Evolutionary conservation across 441 rosid species (phyloP).

Genomic region (Theobroma grandiflorum): DNA sequence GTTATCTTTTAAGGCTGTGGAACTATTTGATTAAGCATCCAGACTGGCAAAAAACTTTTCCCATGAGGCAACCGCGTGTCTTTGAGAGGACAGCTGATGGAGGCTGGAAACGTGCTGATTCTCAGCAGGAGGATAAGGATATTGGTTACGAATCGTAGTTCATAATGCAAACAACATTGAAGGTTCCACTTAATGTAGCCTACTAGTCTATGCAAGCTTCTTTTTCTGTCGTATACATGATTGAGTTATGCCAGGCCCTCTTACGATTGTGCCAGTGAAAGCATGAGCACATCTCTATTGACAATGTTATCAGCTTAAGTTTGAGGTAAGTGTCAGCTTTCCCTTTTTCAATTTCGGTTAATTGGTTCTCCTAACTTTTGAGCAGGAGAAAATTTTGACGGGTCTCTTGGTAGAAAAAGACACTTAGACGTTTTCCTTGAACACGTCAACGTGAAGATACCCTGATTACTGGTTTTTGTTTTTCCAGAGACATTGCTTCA

Average conservation of each 20-base stretch:
- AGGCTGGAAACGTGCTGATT: slow-evolving; percentile 50
- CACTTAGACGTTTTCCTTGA: neutral
- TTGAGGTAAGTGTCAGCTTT: neutral
- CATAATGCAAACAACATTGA: neutral
- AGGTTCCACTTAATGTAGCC: neutral
- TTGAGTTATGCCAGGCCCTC: neutral
- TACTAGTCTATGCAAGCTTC: neutral
- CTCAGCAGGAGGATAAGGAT: neutral
- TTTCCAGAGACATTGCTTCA: neutral
- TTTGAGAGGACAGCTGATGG: slow-evolving; percentile 66
- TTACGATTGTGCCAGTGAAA: neutral
- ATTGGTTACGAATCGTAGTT: neutral
- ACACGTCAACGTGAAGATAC: neutral
- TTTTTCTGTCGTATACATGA: neutral
- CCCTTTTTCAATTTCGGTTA: neutral
- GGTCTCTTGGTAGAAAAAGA: neutral
- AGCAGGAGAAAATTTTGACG: neutral
- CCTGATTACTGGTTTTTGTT: neutral
- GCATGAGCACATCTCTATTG: neutral
- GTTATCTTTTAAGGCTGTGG: slow-evolving; percentile 57
- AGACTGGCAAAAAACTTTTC: slow-evolving; percentile 69
- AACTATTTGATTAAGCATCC: slow-evolving; percentile 63
- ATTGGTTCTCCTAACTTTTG: neutral
- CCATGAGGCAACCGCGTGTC: slow-evolving; percentile 56
- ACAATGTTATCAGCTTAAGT: neutral